Conservation (phyloP, 345 rosid species). For the Kandelia obovata region DNA sequence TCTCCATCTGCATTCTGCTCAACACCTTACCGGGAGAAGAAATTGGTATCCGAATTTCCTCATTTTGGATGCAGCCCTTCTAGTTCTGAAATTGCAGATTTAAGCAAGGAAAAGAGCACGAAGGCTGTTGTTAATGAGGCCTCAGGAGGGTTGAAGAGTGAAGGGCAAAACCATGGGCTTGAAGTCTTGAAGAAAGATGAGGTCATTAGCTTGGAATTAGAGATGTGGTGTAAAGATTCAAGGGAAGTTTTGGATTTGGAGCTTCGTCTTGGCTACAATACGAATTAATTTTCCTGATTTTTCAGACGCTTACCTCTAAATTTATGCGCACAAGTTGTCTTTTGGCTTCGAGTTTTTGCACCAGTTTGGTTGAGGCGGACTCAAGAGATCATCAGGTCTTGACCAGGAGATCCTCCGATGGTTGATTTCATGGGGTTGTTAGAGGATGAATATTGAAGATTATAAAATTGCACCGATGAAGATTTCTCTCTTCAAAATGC, state of each 20-base stretch:
- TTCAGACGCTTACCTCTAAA: neutral
- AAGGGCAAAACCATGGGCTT: constrained; percentile 17
- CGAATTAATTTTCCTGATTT: neutral
- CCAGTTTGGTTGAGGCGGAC: too few relatives aligned
- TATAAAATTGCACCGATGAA: neutral
- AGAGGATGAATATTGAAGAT: neutral
- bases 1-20: constrained; percentile 25
- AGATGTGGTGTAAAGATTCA: constrained; percentile 39
- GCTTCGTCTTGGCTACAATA: constrained; percentile 58
- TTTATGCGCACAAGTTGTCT: neutral
- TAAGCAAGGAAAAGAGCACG: constrained; percentile 28
- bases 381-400: neutral
- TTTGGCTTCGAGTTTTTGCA: constrained; percentile 1
- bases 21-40: constrained; percentile 21
- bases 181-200: constrained; percentile 31
- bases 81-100: constrained; percentile 21
- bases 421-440: neutral
- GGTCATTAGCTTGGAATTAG: constrained; percentile 44
- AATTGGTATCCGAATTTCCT: constrained; percentile 9
- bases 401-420: neutral
- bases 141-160: constrained; percentile 20
- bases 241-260: constrained; percentile 58
- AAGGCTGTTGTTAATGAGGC: constrained; percentile 13
- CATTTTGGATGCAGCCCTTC: constrained; percentile 9
- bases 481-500: neutral